These are phyloP conservation scores for Salix caprea DNA, from an alignment of 345 rosid species.

Conservation along the genomic window DNA sequence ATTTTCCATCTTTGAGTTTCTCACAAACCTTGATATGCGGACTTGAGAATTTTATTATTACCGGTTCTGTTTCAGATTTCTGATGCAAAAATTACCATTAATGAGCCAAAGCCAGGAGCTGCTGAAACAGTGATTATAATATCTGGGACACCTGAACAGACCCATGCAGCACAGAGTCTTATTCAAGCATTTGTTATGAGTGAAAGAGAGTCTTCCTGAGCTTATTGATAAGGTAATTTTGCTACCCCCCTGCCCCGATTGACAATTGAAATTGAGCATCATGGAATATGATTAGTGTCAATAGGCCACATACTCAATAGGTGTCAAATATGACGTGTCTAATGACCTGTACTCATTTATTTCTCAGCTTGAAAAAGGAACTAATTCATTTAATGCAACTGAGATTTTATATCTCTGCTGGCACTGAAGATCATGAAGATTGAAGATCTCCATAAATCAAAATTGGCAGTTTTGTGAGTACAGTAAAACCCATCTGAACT, in stretches of 20 bases:
- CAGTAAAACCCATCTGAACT: conserved; percentile 13
- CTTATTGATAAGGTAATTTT: conserved; percentile 6
- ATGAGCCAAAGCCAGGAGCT: conserved; percentile 58
- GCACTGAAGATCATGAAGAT: conserved; percentile 6
- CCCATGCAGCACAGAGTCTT: conserved; percentile 77
- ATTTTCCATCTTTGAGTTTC: background rate
- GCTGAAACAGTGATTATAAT: conserved; percentile 55
- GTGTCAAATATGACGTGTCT: too few species aligned
- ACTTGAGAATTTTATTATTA: conserved; percentile 2
- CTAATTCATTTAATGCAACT: background rate
- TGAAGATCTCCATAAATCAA: conserved; percentile 7
- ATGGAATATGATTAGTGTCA: too few species aligned
- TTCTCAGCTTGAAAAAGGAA: background rate
- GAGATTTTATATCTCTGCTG: too few species aligned
- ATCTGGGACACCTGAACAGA: conserved; percentile 81
- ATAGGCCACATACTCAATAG: too few species aligned
- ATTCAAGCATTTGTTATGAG: conserved; percentile 78
- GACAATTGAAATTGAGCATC: background rate
- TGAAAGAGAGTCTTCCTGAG: conserved; percentile 47
- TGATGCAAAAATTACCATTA: conserved; percentile 59
- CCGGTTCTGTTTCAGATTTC: conserved; percentile 42
- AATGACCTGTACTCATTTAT: background rate
- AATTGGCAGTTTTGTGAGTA: conserved; percentile 15
- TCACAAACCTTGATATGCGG: background rate
- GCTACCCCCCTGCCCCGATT: background rate